These are phyloP conservation scores for Hyaloraphidium curvatum DNA, from an alignment of 192 early-diverging fungal species.

Conservation along the genomic window DNA sequence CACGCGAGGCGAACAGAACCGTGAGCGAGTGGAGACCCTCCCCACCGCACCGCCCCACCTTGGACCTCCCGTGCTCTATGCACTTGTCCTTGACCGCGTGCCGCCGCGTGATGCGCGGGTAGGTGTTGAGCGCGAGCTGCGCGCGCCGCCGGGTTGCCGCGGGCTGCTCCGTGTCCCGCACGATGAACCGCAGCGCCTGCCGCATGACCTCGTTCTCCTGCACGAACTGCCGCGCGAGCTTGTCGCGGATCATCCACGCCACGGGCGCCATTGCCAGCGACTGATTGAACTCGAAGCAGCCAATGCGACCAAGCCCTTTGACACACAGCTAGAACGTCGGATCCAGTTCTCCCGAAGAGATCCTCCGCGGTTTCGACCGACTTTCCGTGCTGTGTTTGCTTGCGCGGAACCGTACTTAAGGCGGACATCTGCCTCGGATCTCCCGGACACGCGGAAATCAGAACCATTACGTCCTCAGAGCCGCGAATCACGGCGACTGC, in stretches of 20 bases:
- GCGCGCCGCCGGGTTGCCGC: neutral
- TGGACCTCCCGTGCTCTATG: neutral
- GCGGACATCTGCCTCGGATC: too few relatives aligned
- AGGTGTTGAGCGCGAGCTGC: neutral
- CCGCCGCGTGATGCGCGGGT: neutral
- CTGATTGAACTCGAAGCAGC: too few relatives aligned
- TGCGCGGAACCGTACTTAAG: too few relatives aligned
- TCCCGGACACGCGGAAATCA: too few relatives aligned
- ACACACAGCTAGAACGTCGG: too few relatives aligned
- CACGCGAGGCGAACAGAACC: too few relatives aligned
- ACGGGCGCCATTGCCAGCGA: neutral
- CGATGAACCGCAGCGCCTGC: neutral
- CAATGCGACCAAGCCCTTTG: too few relatives aligned
- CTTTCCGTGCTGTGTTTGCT: too few relatives aligned
- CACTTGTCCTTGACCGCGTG: neutral
- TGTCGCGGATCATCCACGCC: neutral
- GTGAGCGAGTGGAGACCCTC: neutral
- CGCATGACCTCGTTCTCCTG: neutral
- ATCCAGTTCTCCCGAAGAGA: too few relatives aligned
- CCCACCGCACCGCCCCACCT: neutral
- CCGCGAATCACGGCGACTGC: too few relatives aligned
- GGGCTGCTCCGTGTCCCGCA: neutral
- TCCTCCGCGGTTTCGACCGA: too few relatives aligned
- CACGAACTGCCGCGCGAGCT: neutral
- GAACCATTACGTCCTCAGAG: too few relatives aligned